These are phyloP conservation scores for Polygonum maritimum DNA, from an alignment of 148 eudicot genomes.

Conservation along the genomic window DNA sequence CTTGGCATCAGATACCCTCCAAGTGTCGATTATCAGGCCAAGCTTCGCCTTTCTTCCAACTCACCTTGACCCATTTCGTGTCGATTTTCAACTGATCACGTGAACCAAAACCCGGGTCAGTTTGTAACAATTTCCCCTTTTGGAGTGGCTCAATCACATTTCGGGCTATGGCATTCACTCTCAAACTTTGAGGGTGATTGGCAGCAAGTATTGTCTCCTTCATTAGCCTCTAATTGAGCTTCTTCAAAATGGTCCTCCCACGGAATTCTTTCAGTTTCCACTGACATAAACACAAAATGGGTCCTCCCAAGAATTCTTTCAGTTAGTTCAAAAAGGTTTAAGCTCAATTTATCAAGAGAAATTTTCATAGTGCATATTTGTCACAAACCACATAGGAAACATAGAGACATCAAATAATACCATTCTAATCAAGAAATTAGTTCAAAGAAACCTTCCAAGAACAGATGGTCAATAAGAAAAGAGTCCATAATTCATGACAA, in stretches of 20 bases:
- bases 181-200: background rate
- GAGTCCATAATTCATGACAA: background rate
- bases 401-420: no score
- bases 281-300: conserved; percentile 5
- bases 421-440: background rate
- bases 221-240: background rate
- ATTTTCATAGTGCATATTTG: no score
- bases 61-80: conserved; percentile 57
- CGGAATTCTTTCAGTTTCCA: background rate
- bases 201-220: background rate
- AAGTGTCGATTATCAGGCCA: conserved; percentile 39
- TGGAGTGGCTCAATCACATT: background rate
- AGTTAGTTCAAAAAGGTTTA: no score
- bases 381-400: no score
- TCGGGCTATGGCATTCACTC: background rate
- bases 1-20: conserved; percentile 81
- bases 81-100: conserved; percentile 13
- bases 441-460: background rate
- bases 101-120: conserved; percentile 21
- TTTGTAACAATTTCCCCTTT: background rate
- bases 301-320: background rate
- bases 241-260: background rate
- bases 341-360: no score
- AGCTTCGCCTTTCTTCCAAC: conserved; percentile 45
- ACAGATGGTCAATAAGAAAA: background rate